Evolutionary conservation across 1,284 basidiomycete species (phyloP).

Genomic region (Cryptococcus sp.): DNA sequence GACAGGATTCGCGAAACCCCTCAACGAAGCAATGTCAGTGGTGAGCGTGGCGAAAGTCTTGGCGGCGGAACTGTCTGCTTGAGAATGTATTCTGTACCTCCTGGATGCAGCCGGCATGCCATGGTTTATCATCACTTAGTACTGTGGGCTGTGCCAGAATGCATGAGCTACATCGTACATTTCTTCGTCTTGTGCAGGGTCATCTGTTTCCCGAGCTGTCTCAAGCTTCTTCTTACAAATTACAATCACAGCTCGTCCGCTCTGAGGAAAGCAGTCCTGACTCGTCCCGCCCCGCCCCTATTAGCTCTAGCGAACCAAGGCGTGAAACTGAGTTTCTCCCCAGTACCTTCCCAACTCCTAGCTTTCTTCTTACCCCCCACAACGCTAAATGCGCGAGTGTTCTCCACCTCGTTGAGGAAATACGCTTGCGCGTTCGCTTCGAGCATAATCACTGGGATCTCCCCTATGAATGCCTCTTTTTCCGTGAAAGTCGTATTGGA

Average conservation of each 20-base stretch:
- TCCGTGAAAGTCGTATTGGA: constrained; percentile 24
- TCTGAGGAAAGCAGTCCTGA: constrained; percentile 31
- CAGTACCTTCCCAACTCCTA: constrained; percentile 23
- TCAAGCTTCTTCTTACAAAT: no score
- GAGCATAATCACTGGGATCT: constrained; percentile 28
- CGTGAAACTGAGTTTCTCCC: constrained; percentile 24
- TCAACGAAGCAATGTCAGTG: constrained; percentile 8
- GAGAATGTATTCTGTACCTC: background rate
- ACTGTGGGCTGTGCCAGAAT: no score
- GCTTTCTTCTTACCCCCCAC: constrained; percentile 11
- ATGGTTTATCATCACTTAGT: background rate
- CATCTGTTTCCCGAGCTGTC: no score
- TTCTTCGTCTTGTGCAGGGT: no score
- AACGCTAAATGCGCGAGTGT: constrained; percentile 12
- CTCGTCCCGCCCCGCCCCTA: constrained; percentile 32
- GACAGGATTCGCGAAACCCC: constrained; percentile 4
- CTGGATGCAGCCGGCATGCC: background rate
- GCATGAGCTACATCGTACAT: no score
- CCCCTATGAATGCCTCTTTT: constrained; percentile 21
- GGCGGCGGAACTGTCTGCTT: background rate
- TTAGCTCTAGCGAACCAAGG: constrained; percentile 45
- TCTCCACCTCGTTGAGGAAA: constrained; percentile 8
- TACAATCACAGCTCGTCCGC: constrained; percentile 16
- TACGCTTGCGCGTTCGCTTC: constrained; percentile 6
- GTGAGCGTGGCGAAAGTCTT: constrained; percentile 1